phyloP scores from a whole-genome alignment of 2,329 filamentous ascomycete species.

The Fusarium sp. region DNA sequence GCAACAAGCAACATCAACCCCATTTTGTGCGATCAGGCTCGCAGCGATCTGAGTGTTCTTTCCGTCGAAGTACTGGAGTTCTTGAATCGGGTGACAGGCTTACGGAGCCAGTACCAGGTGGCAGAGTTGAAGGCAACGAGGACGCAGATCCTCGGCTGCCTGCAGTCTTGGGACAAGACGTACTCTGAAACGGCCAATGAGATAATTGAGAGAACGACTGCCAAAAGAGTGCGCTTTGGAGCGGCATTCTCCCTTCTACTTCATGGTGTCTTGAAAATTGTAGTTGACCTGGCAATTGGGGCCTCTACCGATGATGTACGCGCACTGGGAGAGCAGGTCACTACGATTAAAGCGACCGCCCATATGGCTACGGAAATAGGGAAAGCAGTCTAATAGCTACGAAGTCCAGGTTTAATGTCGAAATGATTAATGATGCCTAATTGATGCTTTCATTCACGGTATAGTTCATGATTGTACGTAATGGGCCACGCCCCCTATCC shows the following conservation, averaged over 20 bases:
- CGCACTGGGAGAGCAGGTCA: background rate
- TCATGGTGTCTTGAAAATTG: background rate
- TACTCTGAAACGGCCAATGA: background rate
- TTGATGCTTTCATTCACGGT: background rate
- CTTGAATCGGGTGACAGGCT: background rate
- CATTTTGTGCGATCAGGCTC: background rate
- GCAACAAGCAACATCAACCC: background rate
- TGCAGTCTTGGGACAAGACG: slow-evolving; percentile 2
- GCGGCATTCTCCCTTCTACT: slow-evolving; percentile 2
- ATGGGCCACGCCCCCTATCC: background rate
- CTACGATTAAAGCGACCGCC: background rate
- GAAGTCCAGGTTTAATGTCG: background rate
- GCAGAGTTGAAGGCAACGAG: background rate
- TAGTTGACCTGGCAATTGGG: background rate
- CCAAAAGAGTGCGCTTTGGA: background rate
- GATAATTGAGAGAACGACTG: background rate
- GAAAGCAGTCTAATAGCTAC: background rate
- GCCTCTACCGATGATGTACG: background rate
- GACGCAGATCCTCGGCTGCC: background rate
- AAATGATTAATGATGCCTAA: background rate
- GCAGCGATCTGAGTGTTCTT: slow-evolving; percentile 1
- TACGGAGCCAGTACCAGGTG: background rate
- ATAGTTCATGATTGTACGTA: background rate
- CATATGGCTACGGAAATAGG: background rate
- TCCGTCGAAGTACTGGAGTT: background rate